Evolutionary conservation across 805 yeast species (phyloP), one percentile per base, ranked within the genome.

Genomic region (Blastobotrys peoriensis): DNA sequence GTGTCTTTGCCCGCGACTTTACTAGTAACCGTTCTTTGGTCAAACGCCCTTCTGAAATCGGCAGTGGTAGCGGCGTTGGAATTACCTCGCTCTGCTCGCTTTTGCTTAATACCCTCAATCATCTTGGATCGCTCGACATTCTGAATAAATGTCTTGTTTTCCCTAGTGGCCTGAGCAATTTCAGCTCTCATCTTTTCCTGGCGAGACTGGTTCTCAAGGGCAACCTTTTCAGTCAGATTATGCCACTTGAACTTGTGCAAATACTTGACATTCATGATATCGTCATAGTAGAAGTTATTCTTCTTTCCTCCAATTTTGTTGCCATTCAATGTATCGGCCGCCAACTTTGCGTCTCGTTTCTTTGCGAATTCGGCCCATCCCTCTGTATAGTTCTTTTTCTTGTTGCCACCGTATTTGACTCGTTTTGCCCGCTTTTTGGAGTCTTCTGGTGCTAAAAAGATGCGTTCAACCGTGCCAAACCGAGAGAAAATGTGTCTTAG

Each of bases 291-390:
- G 58, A 84, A 91, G 6, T 82, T 77, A 2, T 93, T 83, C 65
- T 93, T 93, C 58, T 82, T 87, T 33, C 98, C 98, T 21, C 98
- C 98, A 27, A 93, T 67, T 6, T 73, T 85, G 59, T 87, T 86
- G 8, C 95, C 96, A 59, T 93, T 93, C 58, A 93, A 66, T 0
- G 97, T 83, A 6, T 70, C 71, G 2, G 93, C 95, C 48, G 95
- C 88, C 28, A 87, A 63, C 60, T 91, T 91, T 1, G 98, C 98
- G 56, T 87, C 86, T 54, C 75, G 76, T 60, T 93, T 93, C 57
- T 78, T 77, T 20, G 74, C 67, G 63, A 86, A 93, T 65, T 93
- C 98, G 5, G 85, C 93, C 98, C 98, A 93, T 10, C 98, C 98
- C 69, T 91, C 98, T 22, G 83, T 86, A 59, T 77, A 93, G 66